Evolutionary conservation across 2,329 filamentous ascomycete species (phyloP).

Genomic region (Nothophaeocryptopus gaeumannii): DNA sequence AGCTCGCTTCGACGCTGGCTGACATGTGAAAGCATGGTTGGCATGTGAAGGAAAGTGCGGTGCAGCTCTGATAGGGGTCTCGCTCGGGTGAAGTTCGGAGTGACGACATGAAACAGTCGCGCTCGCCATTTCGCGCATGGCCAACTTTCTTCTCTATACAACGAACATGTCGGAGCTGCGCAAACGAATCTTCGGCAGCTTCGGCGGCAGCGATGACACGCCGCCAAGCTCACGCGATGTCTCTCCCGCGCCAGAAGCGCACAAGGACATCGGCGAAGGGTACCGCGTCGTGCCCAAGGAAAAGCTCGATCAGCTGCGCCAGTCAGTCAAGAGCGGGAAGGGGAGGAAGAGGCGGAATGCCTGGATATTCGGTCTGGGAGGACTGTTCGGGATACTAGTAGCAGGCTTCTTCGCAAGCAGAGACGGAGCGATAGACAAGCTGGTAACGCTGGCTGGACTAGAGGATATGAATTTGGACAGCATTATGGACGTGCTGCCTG

Average conservation of each 20-base stretch:
- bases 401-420: constrained; percentile 86
- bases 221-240: constrained; percentile 40
- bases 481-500: constrained; percentile 81
- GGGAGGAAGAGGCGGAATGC: constrained; percentile 67
- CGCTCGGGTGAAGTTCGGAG: not conserved
- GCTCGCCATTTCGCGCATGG: not conserved
- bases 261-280: constrained; percentile 32
- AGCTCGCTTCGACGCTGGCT: too few relatives aligned
- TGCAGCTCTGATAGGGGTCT: not conserved
- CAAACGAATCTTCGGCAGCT: constrained; percentile 35
- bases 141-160: not conserved
- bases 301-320: constrained; percentile 45
- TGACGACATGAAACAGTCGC: not conserved
- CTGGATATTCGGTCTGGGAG: constrained; percentile 82
- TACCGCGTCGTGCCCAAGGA: constrained; percentile 53
- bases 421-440: constrained; percentile 59
- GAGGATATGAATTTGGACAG: constrained; percentile 75
- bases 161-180: constrained; percentile 33
- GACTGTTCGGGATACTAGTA: constrained; percentile 82
- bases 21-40: not conserved
- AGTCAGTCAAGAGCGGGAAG: constrained; percentile 34
- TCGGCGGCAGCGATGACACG: constrained; percentile 24
- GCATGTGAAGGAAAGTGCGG: not conserved
- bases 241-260: constrained; percentile 39
- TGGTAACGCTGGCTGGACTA: constrained; percentile 77